Conservation (phyloP, 148 eudicot genomes). For the Chenopodium berlandieri region DNA sequence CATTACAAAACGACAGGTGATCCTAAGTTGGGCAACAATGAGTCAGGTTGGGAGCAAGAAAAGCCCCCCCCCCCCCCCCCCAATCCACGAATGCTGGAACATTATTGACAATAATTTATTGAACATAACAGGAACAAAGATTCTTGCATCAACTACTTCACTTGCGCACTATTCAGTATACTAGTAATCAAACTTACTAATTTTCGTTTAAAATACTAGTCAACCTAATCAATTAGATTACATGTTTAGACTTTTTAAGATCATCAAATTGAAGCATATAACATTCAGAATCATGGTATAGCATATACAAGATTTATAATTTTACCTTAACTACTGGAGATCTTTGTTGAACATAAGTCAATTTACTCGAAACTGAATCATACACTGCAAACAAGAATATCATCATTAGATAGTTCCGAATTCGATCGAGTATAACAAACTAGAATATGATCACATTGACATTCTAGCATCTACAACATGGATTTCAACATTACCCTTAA, state of each 20-base stretch:
- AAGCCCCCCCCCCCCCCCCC: no score
- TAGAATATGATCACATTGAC: no score
- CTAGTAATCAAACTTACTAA: no score
- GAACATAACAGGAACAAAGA: not conserved
- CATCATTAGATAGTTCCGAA: not conserved
- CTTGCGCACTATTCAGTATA: not conserved
- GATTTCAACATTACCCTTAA: not conserved
- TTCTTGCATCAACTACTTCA: not conserved
- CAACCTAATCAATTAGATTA: not conserved
- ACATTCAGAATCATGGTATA: not conserved
- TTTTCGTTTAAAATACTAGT: not conserved
- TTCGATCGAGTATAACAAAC: not conserved
- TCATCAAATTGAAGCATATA: not conserved
- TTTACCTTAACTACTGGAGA: slow-evolving; percentile 88
- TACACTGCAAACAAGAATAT: slow-evolving; percentile 51
- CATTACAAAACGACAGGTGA: not conserved
- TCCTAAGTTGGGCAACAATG: not conserved
- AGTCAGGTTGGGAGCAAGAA: not conserved
- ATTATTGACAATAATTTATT: not conserved
- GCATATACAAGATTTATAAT: not conserved
- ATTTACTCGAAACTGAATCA: slow-evolving; percentile 42
- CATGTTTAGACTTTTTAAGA: not conserved
- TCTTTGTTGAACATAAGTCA: slow-evolving; percentile 80
- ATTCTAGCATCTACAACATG: not conserved
- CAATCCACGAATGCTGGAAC: not conserved